Percentiles rank a stretch among this genome's conserved stretches.
phyloP scores from a whole-genome alignment of 495 filamentous ascomycete species.

The Trichoderma asperelloides region DNA sequence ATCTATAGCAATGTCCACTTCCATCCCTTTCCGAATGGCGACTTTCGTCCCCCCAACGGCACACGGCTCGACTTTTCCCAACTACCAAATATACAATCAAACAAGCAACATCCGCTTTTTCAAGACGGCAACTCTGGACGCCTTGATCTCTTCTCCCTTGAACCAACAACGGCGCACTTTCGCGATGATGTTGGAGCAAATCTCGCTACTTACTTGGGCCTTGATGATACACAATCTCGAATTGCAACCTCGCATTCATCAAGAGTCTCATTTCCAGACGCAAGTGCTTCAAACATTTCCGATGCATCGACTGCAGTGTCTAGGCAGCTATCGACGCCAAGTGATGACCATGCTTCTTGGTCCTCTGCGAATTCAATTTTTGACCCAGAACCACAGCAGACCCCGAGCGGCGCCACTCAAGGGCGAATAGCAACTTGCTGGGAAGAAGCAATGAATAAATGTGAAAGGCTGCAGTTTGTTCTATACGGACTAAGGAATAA shows the following conservation, averaged over 20 bases:
- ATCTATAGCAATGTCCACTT: neutral
- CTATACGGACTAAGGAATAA: slow-evolving; percentile 10
- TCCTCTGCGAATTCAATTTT: neutral
- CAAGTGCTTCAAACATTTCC: neutral
- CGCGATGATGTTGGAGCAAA: neutral
- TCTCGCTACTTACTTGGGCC: neutral
- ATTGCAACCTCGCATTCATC: neutral
- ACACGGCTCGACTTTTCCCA: neutral
- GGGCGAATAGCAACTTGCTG: neutral
- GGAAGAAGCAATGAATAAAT: neutral
- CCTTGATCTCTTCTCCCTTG: neutral
- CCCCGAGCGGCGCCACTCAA: neutral
- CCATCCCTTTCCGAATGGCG: neutral
- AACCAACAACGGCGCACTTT: neutral
- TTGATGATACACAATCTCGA: neutral
- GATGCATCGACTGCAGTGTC: neutral
- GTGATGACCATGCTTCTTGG: neutral
- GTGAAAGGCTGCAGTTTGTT: neutral
- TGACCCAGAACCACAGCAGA: neutral
- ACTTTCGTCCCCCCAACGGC: neutral
- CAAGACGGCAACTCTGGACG: neutral
- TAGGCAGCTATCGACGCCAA: neutral
- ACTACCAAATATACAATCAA: neutral
- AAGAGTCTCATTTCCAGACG: neutral
- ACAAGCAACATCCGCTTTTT: neutral